A percentile compares a stretch with the other conserved stretches of the same genome.
Conservation (phyloP, 1,284 basidiomycete genomes). For the Hemileia vastatrix region DNA sequence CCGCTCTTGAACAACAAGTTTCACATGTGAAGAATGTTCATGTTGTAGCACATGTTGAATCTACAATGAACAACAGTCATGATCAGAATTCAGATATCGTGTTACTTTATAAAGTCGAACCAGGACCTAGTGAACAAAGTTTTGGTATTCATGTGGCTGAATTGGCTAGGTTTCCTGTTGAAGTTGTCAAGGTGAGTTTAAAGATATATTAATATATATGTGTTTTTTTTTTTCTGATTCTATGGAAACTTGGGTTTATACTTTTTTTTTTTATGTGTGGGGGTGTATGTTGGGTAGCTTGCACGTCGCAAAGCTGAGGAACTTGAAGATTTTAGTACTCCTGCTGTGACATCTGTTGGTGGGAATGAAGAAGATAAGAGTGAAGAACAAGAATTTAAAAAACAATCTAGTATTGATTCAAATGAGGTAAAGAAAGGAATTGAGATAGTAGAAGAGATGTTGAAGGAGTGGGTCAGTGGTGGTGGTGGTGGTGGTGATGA, state of each 20-base stretch:
- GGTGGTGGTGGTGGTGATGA: slow-evolving; percentile 4
- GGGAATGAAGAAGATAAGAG: slow-evolving; percentile 36
- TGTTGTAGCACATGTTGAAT: slow-evolving; percentile 80
- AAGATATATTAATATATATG: not conserved
- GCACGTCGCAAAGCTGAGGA: slow-evolving; percentile 93
- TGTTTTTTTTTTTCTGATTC: not conserved
- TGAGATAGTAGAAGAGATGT: slow-evolving; percentile 1
- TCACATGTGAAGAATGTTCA: slow-evolving; percentile 86
- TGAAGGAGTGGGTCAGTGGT: slow-evolving; percentile 40
- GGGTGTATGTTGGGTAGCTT: slow-evolving; percentile 50
- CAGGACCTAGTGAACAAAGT: slow-evolving; percentile 75
- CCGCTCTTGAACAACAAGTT: slow-evolving; percentile 75
- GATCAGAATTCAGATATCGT: slow-evolving; percentile 62
- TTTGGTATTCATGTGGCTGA: slow-evolving; percentile 98
- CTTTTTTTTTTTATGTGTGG: not conserved
- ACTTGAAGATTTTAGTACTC: slow-evolving; percentile 75
- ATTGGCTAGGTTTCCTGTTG: slow-evolving; percentile 89
- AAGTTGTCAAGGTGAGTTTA: slow-evolving; percentile 66
- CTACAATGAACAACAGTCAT: too few relatives aligned
- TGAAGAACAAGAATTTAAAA: not conserved
- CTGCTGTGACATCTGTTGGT: not conserved
- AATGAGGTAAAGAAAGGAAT: slow-evolving; percentile 1
- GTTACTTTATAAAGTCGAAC: slow-evolving; percentile 85
- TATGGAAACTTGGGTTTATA: not conserved
- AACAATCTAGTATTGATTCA: slow-evolving; percentile 3